These are phyloP conservation scores for Hypoxylon fuscum DNA, from an alignment of 495 filamentous ascomycete species.

Conservation along the genomic window DNA sequence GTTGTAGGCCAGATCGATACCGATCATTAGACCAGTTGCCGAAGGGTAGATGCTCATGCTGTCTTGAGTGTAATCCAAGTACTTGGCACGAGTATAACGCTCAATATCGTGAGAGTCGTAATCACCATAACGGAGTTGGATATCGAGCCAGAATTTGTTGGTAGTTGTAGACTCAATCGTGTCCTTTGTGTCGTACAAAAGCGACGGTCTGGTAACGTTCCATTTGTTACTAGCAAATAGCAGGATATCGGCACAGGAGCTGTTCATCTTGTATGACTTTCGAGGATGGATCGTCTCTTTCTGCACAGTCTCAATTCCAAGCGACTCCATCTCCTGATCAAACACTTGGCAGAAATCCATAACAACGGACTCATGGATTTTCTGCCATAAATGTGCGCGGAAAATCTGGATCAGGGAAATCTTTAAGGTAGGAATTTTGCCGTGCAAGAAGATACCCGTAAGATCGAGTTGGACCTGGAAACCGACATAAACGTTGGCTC, in stretches of 20 bases:
- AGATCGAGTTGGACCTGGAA: conserved; percentile 99
- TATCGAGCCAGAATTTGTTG: conserved; percentile 99
- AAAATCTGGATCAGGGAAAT: conserved; percentile 99
- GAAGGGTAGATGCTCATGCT: conserved; percentile 99
- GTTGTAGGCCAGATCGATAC: conserved; percentile 97
- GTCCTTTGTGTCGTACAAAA: conserved; percentile 97
- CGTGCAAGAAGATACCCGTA: conserved; percentile 99
- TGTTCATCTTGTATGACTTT: conserved; percentile 99
- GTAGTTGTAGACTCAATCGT: conserved; percentile 93
- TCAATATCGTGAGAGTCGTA: conserved; percentile 99
- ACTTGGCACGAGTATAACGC: conserved; percentile 96
- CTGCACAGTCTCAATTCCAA: conserved; percentile 98
- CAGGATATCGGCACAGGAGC: conserved; percentile 97
- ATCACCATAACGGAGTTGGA: conserved; percentile 97
- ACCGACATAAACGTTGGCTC: conserved; percentile 88
- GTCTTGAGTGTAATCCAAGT: conserved; percentile 98
- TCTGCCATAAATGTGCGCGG: conserved; percentile 99
- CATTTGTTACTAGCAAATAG: conserved; percentile 99
- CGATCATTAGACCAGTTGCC: conserved; percentile 97
- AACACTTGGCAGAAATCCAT: conserved; percentile 99
- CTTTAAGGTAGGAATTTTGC: conserved; percentile 98
- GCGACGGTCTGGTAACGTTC: conserved; percentile 93
- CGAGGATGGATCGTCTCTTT: conserved; percentile 99
- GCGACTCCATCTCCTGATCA: conserved; percentile 94
- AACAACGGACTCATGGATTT: conserved; percentile 98